Base-by-base conservation (phyloP, 208 protist species). In the Trypanosoma conorhini region DNA sequence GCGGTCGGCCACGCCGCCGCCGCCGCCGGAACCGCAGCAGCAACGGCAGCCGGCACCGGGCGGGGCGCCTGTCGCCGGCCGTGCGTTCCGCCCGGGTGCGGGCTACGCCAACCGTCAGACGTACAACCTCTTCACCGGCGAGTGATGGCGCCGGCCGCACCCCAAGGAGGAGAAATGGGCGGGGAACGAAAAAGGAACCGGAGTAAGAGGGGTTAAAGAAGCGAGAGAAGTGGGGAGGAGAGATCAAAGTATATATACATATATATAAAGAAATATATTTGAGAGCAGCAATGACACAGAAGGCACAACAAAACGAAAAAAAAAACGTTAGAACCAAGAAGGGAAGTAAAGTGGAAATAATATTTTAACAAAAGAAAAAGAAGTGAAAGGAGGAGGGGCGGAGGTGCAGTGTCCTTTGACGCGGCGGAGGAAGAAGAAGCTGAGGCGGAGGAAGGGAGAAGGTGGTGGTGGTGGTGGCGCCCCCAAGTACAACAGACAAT, bases 91-190 rank as follows among this genome's bases (percentile, higher is more conserved):
- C 22, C 89, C 83, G 0, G 86, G 89, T 55, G 79, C 85, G 8
- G 89, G 87, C 13, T 81, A 91, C 59, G 89, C 89, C 22, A 95
- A 92, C 80, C 73, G 76, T 19, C 86, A 92, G 73, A 95, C 89
- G 24, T 95, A 93, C 70, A 95, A 95, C 62, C 90, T 95, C 51
- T 92, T 95, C 76, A 93, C 85, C 13, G 89, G 89, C 1, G 63
- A 95, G 58, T 92, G 84, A 60, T 44, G 9, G 61, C 21, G 3
- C 12, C 48, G 31, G 24, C 3, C 17, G n/a, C n/a, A n/a, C n/a
- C n/a, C n/a, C n/a, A n/a, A n/a, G 8, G 60, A 33, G 30, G 30
- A 15, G 35, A 8, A 8, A 24, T 56, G 40, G 21, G 35, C 35
- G 35, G 33, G 50, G 13, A 50, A 9, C 9, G 52, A 51, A 21